Base-by-base conservation (phyloP, 176 grass and related monocot species). In the Musa troglodytarum region DNA sequence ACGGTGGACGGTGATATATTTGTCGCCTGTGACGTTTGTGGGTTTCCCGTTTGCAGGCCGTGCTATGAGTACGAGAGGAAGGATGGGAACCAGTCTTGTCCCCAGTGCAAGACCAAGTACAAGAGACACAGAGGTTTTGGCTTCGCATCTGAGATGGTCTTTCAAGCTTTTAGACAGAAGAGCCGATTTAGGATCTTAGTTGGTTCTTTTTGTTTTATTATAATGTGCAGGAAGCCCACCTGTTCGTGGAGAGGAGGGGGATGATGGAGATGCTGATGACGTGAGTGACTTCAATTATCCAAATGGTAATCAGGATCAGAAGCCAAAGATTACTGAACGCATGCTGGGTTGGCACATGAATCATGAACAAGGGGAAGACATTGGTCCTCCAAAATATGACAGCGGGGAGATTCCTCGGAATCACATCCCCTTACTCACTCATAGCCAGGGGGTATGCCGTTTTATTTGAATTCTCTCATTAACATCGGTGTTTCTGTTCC, bases 361-460 rank as follows among this genome's bases (percentile, higher is more conserved):
- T 55, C 71, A 86, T 2, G 71, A 78, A 16, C 71, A 81, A 63
- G 85, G 84, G 49, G 88, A 92, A 58, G 85, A 93, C 63, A 52
- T 79, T 49, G 85, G 83, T 54, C 86, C 77, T 14, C n/a, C 86
- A 2, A 97, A 93, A 82, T 98, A 86, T 55, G 78, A 98, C 54
- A 98, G 94, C 19, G 94, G 94, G 65, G 94, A 97, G 83, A 97
- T 97, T 75, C 88, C 94, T 83, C 86, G 84, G 23, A 79, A 82
- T 55, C 90, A 91, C 83, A 86, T 88, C 53, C 94, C 90, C 10
- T 85, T 88, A 1, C 84, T 93, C 63, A 83, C 90, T 80, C 82
- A 92, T 76, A 97, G 90, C 76, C 90, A 93, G 83, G 94, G 19
- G 72, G 51, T n/a, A 6, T 55, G 66, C 0, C 2, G 53, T 53